These are phyloP conservation scores for Rhynchosporium agropyri DNA, from an alignment of 2,329 filamentous ascomycete genomes.

Conservation along the genomic window DNA sequence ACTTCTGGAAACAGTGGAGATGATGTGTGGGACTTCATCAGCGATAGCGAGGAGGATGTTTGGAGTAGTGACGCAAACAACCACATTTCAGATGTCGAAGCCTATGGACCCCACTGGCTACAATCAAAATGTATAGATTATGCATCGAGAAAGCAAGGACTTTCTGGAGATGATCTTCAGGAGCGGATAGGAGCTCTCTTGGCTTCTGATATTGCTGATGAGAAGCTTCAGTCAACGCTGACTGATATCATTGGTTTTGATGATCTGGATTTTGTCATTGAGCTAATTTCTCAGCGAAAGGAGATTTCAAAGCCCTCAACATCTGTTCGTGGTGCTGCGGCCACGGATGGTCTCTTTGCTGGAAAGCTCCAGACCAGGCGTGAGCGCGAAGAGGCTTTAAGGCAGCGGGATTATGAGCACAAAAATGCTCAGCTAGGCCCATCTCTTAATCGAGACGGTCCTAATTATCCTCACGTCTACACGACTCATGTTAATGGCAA, in stretches of 20 bases:
- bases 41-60: slow-evolving; percentile 61
- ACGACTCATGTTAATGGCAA: slow-evolving; percentile 83
- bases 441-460: slow-evolving; percentile 68
- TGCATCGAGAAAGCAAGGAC: slow-evolving; percentile 63
- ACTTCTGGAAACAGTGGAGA: slow-evolving; percentile 64
- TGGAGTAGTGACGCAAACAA: slow-evolving; percentile 60
- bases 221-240: slow-evolving; percentile 87
- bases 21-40: slow-evolving; percentile 93
- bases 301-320: slow-evolving; percentile 58
- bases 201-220: slow-evolving; percentile 67
- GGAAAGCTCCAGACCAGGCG: slow-evolving; percentile 70
- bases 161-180: slow-evolving; percentile 71
- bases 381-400: slow-evolving; percentile 78
- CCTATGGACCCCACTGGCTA: slow-evolving; percentile 64
- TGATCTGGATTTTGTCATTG: slow-evolving; percentile 89
- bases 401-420: slow-evolving; percentile 77
- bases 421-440: slow-evolving; percentile 75
- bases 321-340: slow-evolving; percentile 56
- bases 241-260: slow-evolving; percentile 92
- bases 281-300: slow-evolving; percentile 77
- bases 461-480: slow-evolving; percentile 93
- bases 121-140: slow-evolving; percentile 67
- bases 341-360: slow-evolving; percentile 53
- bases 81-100: slow-evolving; percentile 34
- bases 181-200: slow-evolving; percentile 78